These are phyloP conservation scores for Funneliformis caledonium DNA, from an alignment of 371 early-diverging fungal genomes.

Conservation along the genomic window DNA sequence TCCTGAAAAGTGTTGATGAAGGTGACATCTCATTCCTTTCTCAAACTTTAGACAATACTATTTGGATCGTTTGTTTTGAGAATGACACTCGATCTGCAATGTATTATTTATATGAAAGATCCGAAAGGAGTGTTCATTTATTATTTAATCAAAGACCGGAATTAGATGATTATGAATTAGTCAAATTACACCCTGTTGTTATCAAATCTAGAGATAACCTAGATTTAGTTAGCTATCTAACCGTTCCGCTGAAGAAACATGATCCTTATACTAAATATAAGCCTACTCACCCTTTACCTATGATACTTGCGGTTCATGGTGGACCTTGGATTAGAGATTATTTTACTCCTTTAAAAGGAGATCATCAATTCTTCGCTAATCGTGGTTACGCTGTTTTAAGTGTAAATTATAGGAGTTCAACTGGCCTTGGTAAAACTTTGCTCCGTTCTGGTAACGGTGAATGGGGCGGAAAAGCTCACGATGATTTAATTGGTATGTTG, in stretches of 20 bases:
- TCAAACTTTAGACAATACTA: background rate
- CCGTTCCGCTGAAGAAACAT: conserved; percentile 33
- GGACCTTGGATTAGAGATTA: conserved; percentile 44
- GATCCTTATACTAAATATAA: conserved; percentile 15
- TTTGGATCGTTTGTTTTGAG: background rate
- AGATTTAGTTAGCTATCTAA: conserved; percentile 41
- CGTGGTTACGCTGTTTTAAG: conserved; percentile 43
- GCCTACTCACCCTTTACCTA: conserved; percentile 40
- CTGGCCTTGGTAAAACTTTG: conserved; percentile 41
- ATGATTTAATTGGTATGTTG: conserved; percentile 41
- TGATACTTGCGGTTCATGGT: conserved; percentile 43
- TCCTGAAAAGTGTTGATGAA: background rate
- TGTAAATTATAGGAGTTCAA: conserved; percentile 43
- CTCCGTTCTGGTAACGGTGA: conserved; percentile 32
- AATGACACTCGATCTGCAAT: background rate
- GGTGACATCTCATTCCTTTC: background rate
- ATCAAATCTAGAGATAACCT: conserved; percentile 42
- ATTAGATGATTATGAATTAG: conserved; percentile 32
- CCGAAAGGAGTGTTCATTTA: background rate
- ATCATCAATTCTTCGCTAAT: conserved; percentile 43
- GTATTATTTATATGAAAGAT: background rate
- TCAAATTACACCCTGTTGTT: conserved; percentile 40
- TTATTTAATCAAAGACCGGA: conserved; percentile 36
- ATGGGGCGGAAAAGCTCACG: conserved; percentile 42
- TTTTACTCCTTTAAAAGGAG: conserved; percentile 30